phyloP scores from a whole-genome alignment of 768 basidiomycete genomes.

The Amanita pseudoporphyria region DNA sequence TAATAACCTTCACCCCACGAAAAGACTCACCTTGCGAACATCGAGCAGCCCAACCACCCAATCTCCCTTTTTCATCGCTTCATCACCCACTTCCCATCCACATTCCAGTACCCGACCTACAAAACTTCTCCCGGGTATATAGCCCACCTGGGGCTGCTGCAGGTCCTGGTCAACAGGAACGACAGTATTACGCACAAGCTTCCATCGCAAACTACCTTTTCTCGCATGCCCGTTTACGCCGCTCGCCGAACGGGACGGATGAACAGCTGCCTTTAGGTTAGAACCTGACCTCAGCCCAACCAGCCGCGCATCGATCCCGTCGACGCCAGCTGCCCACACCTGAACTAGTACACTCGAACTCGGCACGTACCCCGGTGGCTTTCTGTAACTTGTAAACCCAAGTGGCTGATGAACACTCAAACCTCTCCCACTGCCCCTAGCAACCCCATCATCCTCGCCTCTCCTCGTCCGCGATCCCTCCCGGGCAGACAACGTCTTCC shows the following conservation, averaged over 20 bases:
- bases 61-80: slow-evolving; percentile 64
- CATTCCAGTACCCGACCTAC: slow-evolving; percentile 76
- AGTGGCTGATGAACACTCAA: slow-evolving; percentile 23
- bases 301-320: slow-evolving; percentile 61
- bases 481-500: slow-evolving; percentile 11
- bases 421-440: slow-evolving; percentile 15
- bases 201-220: slow-evolving; percentile 11
- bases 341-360: slow-evolving; percentile 69
- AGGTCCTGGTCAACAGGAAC: neutral
- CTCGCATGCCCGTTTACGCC: slow-evolving; percentile 8
- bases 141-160: slow-evolving; percentile 42
- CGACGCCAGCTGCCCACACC: slow-evolving; percentile 84
- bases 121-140: slow-evolving; percentile 82
- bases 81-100: slow-evolving; percentile 70
- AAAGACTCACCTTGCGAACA: slow-evolving; percentile 57
- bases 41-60: slow-evolving; percentile 82
- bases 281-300: slow-evolving; percentile 38
- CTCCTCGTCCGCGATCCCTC: slow-evolving; percentile 12
- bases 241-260: slow-evolving; percentile 2
- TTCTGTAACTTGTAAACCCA: slow-evolving; percentile 61
- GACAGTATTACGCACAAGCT: slow-evolving; percentile 1
- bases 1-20: slow-evolving; percentile 4
- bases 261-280: slow-evolving; percentile 10
- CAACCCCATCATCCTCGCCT: slow-evolving; percentile 1
- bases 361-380: slow-evolving; percentile 67